These are phyloP conservation scores for Penicillium sp. DNA, from an alignment of 2,329 filamentous ascomycete species.

Conservation along the genomic window DNA sequence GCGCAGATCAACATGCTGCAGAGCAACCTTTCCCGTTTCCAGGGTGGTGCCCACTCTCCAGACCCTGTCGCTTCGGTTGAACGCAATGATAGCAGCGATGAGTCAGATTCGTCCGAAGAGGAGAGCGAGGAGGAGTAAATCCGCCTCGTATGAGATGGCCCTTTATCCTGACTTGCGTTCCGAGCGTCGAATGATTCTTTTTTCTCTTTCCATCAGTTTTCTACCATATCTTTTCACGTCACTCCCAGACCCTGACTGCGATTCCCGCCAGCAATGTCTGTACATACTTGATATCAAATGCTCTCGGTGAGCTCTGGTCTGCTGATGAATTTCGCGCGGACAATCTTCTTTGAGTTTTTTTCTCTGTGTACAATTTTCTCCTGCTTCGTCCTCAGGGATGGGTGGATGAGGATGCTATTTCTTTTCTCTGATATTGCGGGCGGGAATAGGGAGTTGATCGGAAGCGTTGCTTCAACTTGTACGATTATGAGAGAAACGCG, in stretches of 20 bases:
- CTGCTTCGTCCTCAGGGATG: conserved; percentile 1
- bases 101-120: conserved; percentile 49
- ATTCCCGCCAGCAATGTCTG: conserved; percentile 7
- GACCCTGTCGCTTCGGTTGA: conserved; percentile 48
- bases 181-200: conserved; percentile 17
- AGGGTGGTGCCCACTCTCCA: conserved; percentile 45
- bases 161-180: conserved; percentile 25
- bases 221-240: conserved; percentile 4
- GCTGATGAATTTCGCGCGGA: conserved; percentile 6
- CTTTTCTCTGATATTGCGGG: conserved; percentile 15
- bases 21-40: conserved; percentile 49
- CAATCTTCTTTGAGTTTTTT: conserved; percentile 1
- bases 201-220: conserved; percentile 2
- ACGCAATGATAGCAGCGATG: conserved; percentile 48
- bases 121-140: conserved; percentile 54
- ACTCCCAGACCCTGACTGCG: neutral
- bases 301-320: conserved; percentile 6
- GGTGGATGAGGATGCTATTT: conserved; percentile 7
- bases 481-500: conserved; percentile 44
- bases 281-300: conserved; percentile 22
- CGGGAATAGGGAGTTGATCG: conserved; percentile 18
- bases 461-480: conserved; percentile 30
- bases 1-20: conserved; percentile 52
- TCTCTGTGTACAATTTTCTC: conserved; percentile 12
- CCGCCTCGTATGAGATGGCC: conserved; percentile 1